phyloP scores from a whole-genome alignment of 83 land plant genomes.

The Isoetes engelmannii region DNA sequence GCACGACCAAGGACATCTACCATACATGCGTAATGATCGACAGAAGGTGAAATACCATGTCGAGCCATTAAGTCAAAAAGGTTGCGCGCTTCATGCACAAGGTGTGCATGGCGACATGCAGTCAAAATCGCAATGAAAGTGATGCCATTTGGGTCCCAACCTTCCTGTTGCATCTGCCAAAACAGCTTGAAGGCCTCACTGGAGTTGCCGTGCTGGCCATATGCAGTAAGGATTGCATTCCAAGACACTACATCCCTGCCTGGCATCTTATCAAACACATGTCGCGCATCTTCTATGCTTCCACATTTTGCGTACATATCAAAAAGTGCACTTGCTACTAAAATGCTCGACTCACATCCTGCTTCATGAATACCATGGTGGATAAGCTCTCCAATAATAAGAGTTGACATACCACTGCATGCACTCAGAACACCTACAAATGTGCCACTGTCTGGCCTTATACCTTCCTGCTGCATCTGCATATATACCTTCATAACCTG shows the following conservation, averaged over 20 bases:
- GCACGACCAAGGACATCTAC: constrained; percentile 6
- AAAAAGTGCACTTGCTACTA: constrained; percentile 1
- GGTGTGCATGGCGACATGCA: background rate
- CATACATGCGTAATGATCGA: constrained; percentile 6
- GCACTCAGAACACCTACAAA: constrained; percentile 14
- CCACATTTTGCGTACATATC: constrained; percentile 20
- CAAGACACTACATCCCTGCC: constrained; percentile 12
- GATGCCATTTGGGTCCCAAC: background rate
- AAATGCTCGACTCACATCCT: constrained; percentile 6
- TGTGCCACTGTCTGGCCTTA: background rate
- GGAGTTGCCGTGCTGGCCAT: constrained; percentile 10
- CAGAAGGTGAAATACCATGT: background rate
- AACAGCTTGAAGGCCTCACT: background rate
- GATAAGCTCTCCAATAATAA: constrained; percentile 1
- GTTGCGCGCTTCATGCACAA: background rate
- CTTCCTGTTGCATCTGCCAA: background rate
- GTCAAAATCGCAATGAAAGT: background rate
- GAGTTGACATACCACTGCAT: constrained; percentile 8
- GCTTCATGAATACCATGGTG: constrained; percentile 6
- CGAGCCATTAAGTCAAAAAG: background rate
- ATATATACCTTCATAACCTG: constrained; percentile 26
- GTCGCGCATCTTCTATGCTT: constrained; percentile 13
- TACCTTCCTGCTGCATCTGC: background rate
- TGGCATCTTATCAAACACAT: constrained; percentile 18
- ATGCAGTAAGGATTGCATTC: constrained; percentile 18